Evolutionary conservation across 2,329 filamentous ascomycete genomes (phyloP), one percentile per base, ranked within the genome.

Genomic region (Verticillium longisporum): DNA sequence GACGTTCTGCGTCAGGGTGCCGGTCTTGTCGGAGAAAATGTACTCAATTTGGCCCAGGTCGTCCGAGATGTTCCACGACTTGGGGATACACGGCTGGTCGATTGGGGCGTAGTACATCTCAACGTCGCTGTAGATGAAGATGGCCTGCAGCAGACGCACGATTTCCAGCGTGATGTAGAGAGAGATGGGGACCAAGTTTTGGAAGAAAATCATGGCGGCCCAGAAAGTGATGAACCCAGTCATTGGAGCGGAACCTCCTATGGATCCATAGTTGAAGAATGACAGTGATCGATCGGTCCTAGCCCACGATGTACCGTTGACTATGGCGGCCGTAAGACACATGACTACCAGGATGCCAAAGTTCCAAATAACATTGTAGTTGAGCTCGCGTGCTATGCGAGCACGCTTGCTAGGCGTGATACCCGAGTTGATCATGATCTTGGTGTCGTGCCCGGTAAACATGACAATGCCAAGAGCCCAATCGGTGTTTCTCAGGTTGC

Each of bases 401-500:
- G 95, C 87, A 64, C 94, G 90, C 79, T 99, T 99, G 73, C 87
- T 96, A 13, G 96, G 95, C 1, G 95, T 99, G 64, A 94, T 89
- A 63, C 95, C 95, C 33, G 95, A 91, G 72, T 99, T 99, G 79
- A 97, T 90, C 95, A 99, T 99, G 73, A 97, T 98, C 78, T 98
- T 99, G 37, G 94, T 97, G 73, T 99, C 94, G 70, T 93, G 88
- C 37, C 95, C 95, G 14, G 95, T 98, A 76, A 96, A 99, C 18
- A 96, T 81, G 57, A 98, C 94, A 3, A 99, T 84, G 59, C 93
- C 95, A 6, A 99, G 83, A 60, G 92, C 83, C 95, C 95, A 99
- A 71, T 98, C 93, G 0, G 95, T 99, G 73, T 98, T 99, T 66
- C 93, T 87, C 57, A 99, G 77, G 68, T 92, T 96, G 76, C 92